Base-by-base conservation (phyloP, 2,329 filamentous ascomycete species). In the Apiospora sp. region DNA sequence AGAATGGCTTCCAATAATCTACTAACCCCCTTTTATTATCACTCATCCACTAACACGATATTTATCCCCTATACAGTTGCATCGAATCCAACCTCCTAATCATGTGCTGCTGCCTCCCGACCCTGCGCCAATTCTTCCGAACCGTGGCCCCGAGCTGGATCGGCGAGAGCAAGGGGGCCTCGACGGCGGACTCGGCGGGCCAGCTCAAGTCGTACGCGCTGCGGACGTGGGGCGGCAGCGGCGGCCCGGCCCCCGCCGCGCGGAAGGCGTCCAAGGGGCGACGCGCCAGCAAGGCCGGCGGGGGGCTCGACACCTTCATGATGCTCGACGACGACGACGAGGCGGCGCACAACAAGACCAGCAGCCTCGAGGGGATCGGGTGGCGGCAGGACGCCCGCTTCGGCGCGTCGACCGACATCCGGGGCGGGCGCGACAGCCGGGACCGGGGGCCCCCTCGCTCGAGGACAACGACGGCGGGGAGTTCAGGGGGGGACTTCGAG, bases 31-130 rank as follows among this genome's bases (percentile, higher is more conserved):
- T 22, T 7, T 8, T 34, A 68, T 8, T 13, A 3, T 14, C n/a
- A 3, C 2, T 16, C 19, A 16, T 22, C 2, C 27, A 19, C 71
- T 72, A 22, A 69, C n/a, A 14, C 19, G 5, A 37, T 37, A 37
- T 2, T 22, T 12, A 22, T 19, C n/a, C 24, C 41, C 22, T 6
- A 10, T 3, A 12, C 46, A 83, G 81, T 0, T 77, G 83, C 51
- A 75, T 84, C 48, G 83, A 85, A 72, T 76, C 79, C 0, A 85
- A 85, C 51, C 77, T 85, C 0, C 80, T 84, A 69, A 79, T 85
- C 41, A 82, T 84, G 16, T 85, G 83, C 75, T 82, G 82, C 27
- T 82, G 82, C 30, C 79, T 84, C 46, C 82, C 83, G 0, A 84
- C 83, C 0, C 73, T 85, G 0, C 80, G 81, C 37, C 82, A 82